phyloP scores from a whole-genome alignment of 345 rosid genomes.

The Eucalyptus decipiens region DNA sequence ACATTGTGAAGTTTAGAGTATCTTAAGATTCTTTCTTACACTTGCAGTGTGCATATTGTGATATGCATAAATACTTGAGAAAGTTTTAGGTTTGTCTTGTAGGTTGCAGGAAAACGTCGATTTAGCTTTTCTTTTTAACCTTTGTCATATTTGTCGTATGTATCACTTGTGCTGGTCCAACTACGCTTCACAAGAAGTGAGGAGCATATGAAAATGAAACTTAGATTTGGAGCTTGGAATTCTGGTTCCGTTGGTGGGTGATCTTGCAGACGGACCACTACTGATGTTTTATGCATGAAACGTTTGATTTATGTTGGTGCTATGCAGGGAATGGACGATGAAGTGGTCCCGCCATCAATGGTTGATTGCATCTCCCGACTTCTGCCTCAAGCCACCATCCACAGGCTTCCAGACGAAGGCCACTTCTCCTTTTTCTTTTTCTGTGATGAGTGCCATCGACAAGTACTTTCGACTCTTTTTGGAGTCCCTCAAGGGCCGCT shows the following conservation, averaged over 20 bases:
- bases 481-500: slow-evolving; percentile 59
- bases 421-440: slow-evolving; percentile 76
- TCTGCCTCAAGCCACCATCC: slow-evolving; percentile 54
- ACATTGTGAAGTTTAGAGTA: background rate
- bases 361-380: slow-evolving; percentile 61
- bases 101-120: background rate
- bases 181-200: background rate
- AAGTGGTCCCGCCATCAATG: slow-evolving; percentile 51
- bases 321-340: slow-evolving; percentile 74
- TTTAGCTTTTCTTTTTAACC: background rate
- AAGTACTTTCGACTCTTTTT: slow-evolving; percentile 55
- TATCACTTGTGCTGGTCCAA: background rate
- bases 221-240: background rate
- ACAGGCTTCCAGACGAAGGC: slow-evolving; percentile 69
- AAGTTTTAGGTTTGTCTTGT: background rate
- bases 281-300: background rate
- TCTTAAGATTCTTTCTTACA: background rate
- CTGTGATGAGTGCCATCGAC: slow-evolving; percentile 76
- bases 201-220: background rate
- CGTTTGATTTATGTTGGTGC: background rate
- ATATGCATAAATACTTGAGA: background rate
- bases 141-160: background rate
- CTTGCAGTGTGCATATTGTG: background rate
- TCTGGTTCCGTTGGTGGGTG: background rate
- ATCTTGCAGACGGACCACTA: background rate